phyloP scores from a whole-genome alignment of 139 green algal species.

The Chlamydomonas eustigma region DNA sequence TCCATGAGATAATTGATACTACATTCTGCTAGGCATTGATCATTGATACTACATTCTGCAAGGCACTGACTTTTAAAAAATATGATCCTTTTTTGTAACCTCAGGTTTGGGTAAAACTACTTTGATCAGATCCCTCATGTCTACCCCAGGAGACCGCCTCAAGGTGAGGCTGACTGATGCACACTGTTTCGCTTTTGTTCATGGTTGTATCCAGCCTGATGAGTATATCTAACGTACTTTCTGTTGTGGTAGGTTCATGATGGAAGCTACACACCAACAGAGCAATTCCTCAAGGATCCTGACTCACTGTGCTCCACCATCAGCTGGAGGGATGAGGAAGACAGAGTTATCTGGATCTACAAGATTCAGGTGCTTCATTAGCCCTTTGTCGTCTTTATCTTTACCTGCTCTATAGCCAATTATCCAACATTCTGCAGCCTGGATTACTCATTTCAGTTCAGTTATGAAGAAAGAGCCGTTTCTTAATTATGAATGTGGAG shows the following conservation, averaged over 20 bases:
- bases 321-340: conserved; percentile 65
- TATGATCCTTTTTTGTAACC: not conserved
- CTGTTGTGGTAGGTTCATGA: conserved; percentile 54
- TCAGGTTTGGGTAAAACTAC: conserved; percentile 65
- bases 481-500: not conserved
- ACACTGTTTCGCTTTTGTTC: not conserved
- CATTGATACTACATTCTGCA: not conserved
- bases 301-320: conserved; percentile 62
- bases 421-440: too few relatives aligned
- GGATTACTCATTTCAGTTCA: not conserved
- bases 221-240: not conserved
- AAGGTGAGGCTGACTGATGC: conserved; percentile 30
- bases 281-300: conserved; percentile 64
- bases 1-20: not conserved
- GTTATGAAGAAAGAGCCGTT: not conserved
- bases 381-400: too few relatives aligned
- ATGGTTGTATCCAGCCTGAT: not conserved
- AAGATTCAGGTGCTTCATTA: conserved; percentile 42
- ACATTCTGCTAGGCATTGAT: not conserved
- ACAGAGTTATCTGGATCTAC: conserved; percentile 72
- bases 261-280: conserved; percentile 55
- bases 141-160: conserved; percentile 51
- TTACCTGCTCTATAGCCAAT: too few relatives aligned
- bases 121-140: conserved; percentile 56
- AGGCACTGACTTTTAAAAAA: not conserved